Evolutionary conservation across 371 early-diverging fungal species (phyloP), one percentile per base, ranked within the genome.

Genomic region (Circinella minor): DNA sequence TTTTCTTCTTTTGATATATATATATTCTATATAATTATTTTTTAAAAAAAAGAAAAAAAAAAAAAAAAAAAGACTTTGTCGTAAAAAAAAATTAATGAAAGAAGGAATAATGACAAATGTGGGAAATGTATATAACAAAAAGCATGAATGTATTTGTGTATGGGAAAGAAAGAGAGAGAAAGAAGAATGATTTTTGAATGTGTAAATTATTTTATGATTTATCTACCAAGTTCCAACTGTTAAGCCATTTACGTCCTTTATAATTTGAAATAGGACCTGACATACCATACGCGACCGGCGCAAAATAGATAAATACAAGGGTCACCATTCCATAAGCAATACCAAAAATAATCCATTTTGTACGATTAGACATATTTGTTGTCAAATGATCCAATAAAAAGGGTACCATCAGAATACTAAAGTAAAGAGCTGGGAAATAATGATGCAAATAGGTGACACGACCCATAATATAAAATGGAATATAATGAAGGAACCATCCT

Each of bases 401-500:
- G 38, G 88, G 87, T 20, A 86, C 85, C 79, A 91, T 81, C 49
- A 98, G 80, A 62, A 97, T 90, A 43, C 93, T 90, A 82, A 99
- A 99, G 83, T 98, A 99, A 43, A 99, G 84, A 0, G 99, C 96
- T 0, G 99, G 99, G 83, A 98, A 98, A 82, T 99, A 99, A 78
- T 99, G 99, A 78, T 99, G 99, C 54, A 99, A 84, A 73, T 98
- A 98, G 0, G 94, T 94, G 55, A 99, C 99, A 61, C 99, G 93
- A 13, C 96, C 98, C 96, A 99, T 97, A 61, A 98, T 89, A 76
- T 89, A 97, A 84, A 99, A 99, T 14, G 99, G 99, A 27, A 96
- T 63, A 82, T 97, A 99, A 79, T 99, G 99, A 67, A 99, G 82
- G 69, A 93, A 81, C 99, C 99, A 99, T 15, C 99, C 99, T 20